phyloP scores from a whole-genome alignment of 1,284 basidiomycete genomes.

The Cutaneotrichosporon daszewskae region DNA sequence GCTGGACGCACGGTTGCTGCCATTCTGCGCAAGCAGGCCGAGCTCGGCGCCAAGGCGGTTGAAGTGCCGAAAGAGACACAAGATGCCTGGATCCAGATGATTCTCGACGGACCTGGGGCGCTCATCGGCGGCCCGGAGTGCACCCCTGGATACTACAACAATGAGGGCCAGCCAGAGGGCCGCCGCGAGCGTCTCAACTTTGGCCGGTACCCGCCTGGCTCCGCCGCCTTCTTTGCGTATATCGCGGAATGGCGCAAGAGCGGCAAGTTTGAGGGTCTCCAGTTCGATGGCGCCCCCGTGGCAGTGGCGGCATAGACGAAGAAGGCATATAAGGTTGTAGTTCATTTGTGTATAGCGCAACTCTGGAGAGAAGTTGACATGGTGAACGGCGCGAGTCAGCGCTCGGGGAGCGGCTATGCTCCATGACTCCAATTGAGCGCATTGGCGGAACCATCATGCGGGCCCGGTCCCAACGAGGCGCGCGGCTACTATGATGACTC shows the following conservation, averaged over 20 bases:
- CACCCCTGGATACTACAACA: constrained; percentile 12
- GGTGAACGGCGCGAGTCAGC: no score
- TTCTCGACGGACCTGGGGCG: not conserved
- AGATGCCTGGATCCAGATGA: constrained; percentile 9
- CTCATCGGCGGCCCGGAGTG: constrained; percentile 6
- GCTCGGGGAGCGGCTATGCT: no score
- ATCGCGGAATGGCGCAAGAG: constrained; percentile 9
- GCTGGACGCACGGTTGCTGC: constrained; percentile 1
- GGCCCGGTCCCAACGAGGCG: no score
- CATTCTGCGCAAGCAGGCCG: constrained; percentile 8
- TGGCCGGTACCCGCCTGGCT: constrained; percentile 7
- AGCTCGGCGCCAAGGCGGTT: constrained; percentile 2
- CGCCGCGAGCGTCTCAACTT: constrained; percentile 2
- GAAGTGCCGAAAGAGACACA: not conserved
- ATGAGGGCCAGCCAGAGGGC: constrained; percentile 11
- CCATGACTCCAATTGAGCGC: no score
- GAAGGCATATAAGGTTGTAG: no score
- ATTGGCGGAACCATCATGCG: no score
- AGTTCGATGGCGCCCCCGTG: constrained; percentile 10
- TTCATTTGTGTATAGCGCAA: no score
- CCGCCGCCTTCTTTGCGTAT: constrained; percentile 11
- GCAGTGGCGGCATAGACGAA: no score
- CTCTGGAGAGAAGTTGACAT: no score
- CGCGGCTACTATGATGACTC: no score
- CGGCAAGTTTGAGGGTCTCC: constrained; percentile 12